phyloP scores from a whole-genome alignment of 345 rosid species.

The Laguncularia racemosa region DNA sequence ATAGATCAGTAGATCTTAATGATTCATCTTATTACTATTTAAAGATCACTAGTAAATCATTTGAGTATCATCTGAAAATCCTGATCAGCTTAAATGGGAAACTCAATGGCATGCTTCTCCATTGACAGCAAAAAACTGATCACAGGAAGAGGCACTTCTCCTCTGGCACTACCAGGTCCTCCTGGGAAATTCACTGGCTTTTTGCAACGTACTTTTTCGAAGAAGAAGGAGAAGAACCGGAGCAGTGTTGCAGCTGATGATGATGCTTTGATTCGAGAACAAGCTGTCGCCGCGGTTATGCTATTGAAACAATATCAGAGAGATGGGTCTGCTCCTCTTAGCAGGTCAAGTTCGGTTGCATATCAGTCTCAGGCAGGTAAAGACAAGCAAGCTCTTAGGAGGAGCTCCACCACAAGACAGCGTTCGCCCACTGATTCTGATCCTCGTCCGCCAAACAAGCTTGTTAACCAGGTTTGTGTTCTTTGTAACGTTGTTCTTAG shows the following conservation, averaged over 20 bases:
- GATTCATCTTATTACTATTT: no score
- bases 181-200: not conserved
- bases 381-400: slow-evolving; percentile 14
- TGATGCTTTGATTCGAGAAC: slow-evolving; percentile 11
- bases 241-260: slow-evolving; percentile 1
- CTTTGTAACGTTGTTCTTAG: no score
- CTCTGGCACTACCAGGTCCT: not conserved
- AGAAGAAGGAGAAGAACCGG: slow-evolving; percentile 4
- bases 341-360: slow-evolving; percentile 15
- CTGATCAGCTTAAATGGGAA: slow-evolving; percentile 7
- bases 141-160: not conserved
- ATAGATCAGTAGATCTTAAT: no score
- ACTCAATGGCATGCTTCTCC: slow-evolving; percentile 10
- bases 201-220: not conserved
- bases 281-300: slow-evolving; percentile 27
- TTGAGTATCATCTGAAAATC: no score
- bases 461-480: slow-evolving; percentile 19
- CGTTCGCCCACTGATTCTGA: slow-evolving; percentile 9
- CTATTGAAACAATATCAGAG: slow-evolving; percentile 18
- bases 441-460: slow-evolving; percentile 8
- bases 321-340: slow-evolving; percentile 13
- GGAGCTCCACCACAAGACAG: slow-evolving; percentile 27
- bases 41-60: no score
- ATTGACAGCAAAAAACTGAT: not conserved
- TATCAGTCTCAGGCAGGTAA: slow-evolving; percentile 8